Evolutionary conservation across 768 basidiomycete species (phyloP).

Genomic region (Bullera alba): DNA sequence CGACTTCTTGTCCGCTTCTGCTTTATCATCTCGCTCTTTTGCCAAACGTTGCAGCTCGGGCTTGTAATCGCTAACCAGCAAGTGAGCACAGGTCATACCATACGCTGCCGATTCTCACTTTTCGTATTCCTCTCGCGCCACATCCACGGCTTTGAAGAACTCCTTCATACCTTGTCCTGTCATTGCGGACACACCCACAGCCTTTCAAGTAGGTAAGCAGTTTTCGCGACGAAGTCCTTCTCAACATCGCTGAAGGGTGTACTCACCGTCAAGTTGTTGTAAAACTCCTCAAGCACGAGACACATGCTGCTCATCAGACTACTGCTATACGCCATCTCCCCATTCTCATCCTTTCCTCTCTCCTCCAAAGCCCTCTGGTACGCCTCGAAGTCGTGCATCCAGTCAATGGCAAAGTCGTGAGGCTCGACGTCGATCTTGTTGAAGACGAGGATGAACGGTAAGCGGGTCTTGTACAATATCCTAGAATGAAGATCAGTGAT

Average conservation of each 20-base stretch:
- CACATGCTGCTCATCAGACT: constrained; percentile 99
- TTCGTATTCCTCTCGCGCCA: constrained; percentile 78
- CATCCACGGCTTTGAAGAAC: constrained; percentile 86
- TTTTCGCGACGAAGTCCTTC: not conserved
- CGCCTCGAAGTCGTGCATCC: constrained; percentile 97
- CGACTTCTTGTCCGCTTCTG: constrained; percentile 42
- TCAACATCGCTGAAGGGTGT: not conserved
- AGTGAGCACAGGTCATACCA: not conserved
- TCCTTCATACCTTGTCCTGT: constrained; percentile 90
- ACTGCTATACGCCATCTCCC: constrained; percentile 85
- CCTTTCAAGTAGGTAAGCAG: too few species aligned
- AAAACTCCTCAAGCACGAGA: constrained; percentile 94
- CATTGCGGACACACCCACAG: constrained; percentile 91
- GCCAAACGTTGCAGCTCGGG: constrained; percentile 73
- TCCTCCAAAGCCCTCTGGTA: constrained; percentile 82
- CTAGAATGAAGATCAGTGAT: constrained; percentile 48
- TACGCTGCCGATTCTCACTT: constrained; percentile 53
- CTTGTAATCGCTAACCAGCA: constrained; percentile 66
- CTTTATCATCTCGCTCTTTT: constrained; percentile 39
- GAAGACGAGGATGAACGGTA: constrained; percentile 95
- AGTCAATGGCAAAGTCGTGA: constrained; percentile 86
- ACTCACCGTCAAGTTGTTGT: constrained; percentile 82
- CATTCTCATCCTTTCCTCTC: constrained; percentile 62
- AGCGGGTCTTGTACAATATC: constrained; percentile 94
- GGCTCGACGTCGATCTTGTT: constrained; percentile 93